Evolutionary conservation across 768 basidiomycete species (phyloP).

Genomic region (Tylopilus felleus): DNA sequence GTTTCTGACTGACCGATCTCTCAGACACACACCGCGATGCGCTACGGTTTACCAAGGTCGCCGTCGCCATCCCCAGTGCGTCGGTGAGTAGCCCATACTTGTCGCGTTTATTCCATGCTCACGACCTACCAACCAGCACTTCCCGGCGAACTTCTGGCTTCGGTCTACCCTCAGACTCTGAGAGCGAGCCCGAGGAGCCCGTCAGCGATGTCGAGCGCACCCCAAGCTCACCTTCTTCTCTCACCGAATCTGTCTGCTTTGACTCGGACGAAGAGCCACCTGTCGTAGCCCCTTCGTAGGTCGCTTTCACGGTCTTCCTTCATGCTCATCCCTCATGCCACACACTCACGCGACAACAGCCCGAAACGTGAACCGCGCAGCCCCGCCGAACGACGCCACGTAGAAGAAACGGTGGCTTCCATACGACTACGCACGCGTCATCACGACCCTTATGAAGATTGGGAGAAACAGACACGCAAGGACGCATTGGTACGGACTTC

Average conservation of each 20-base stretch:
- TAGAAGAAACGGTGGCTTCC: conserved; percentile 46
- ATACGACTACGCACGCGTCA: conserved; percentile 43
- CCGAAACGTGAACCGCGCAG: conserved; percentile 21
- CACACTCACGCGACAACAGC: conserved; percentile 4
- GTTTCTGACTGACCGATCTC: conserved; percentile 3
- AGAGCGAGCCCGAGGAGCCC: conserved; percentile 29
- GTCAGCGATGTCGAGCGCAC: conserved; percentile 38
- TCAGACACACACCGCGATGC: conserved; percentile 35
- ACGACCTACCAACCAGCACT: conserved; percentile 5
- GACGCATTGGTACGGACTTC: conserved; percentile 42
- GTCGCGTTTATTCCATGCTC: conserved; percentile 9
- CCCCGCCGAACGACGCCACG: conserved; percentile 32
- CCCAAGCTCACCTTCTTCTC: conserved; percentile 32
- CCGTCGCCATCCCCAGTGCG: conserved; percentile 47
- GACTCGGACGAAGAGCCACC: conserved; percentile 44
- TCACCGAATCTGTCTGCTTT: conserved; percentile 39
- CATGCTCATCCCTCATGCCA: not conserved
- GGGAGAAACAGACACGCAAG: conserved; percentile 45
- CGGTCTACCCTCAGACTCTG: conserved; percentile 51
- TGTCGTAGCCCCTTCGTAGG: conserved; percentile 32
- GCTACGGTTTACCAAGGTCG: conserved; percentile 53
- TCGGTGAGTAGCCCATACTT: conserved; percentile 25
- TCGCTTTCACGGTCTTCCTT: not conserved
- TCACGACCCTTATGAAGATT: conserved; percentile 48
- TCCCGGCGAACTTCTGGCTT: conserved; percentile 48